phyloP scores from a whole-genome alignment of 495 filamentous ascomycete species.

The Hypoxylon intermedium region DNA sequence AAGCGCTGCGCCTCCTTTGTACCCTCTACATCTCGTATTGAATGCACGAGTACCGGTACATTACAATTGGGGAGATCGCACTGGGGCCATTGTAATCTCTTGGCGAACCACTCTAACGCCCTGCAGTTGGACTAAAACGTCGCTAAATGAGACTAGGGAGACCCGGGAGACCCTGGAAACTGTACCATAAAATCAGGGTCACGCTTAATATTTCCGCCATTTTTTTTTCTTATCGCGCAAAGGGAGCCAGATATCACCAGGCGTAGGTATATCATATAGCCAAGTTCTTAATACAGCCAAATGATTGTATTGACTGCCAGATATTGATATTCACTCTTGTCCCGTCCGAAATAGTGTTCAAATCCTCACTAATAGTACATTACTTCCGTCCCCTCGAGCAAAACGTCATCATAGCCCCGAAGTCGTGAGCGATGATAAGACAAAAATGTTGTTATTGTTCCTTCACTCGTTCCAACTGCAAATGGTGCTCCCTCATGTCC shows the following conservation, averaged over 20 bases:
- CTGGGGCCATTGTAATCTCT: slow-evolving; percentile 19
- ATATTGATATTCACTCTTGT: slow-evolving; percentile 28
- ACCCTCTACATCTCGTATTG: slow-evolving; percentile 36
- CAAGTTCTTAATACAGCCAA: no score
- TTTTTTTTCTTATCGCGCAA: not conserved
- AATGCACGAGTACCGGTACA: slow-evolving; percentile 24
- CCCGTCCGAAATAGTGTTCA: slow-evolving; percentile 32
- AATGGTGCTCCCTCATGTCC: slow-evolving; percentile 27
- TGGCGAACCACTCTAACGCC: slow-evolving; percentile 22
- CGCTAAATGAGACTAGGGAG: slow-evolving; percentile 8
- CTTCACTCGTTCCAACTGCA: slow-evolving; percentile 34
- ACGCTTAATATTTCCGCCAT: slow-evolving; percentile 3
- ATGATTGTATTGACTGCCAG: not conserved
- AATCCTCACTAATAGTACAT: slow-evolving; percentile 39
- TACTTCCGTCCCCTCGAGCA: slow-evolving; percentile 30
- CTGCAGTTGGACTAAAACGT: slow-evolving; percentile 16
- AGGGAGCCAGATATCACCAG: not conserved
- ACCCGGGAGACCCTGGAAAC: slow-evolving; percentile 15
- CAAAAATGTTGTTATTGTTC: slow-evolving; percentile 34
- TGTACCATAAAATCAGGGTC: slow-evolving; percentile 2
- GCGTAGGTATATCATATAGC: not conserved
- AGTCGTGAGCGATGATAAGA: slow-evolving; percentile 38
- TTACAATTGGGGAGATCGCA: slow-evolving; percentile 9
- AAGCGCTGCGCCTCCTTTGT: slow-evolving; percentile 27
- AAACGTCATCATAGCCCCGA: slow-evolving; percentile 33